Conservation (phyloP, 1,139 yeast genomes). For the Lodderomyces jiufengensis region DNA sequence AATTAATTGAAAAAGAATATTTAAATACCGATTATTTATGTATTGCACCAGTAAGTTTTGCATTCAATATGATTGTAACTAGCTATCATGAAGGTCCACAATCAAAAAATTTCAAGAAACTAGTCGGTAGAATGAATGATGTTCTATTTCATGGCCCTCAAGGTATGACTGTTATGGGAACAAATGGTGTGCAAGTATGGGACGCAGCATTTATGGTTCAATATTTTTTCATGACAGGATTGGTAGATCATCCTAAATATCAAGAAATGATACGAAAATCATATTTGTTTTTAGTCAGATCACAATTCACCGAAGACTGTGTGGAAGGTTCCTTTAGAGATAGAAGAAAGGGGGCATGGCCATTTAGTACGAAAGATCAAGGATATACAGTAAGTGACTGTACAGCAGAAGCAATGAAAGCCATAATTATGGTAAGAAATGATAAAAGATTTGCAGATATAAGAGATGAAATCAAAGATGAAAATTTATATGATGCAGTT, state of each 20-base stretch:
- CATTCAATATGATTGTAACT: slow-evolving; percentile 74
- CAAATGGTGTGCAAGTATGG: slow-evolving; percentile 98
- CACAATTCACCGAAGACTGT: slow-evolving; percentile 83
- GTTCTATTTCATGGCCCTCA: slow-evolving; percentile 80
- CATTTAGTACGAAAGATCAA: slow-evolving; percentile 91
- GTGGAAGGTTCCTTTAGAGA: slow-evolving; percentile 80
- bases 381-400: slow-evolving; percentile 97
- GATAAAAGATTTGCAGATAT: slow-evolving; percentile 47
- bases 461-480: slow-evolving; percentile 14
- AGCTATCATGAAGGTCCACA: slow-evolving; percentile 65
- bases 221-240: slow-evolving; percentile 73
- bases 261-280: slow-evolving; percentile 60
- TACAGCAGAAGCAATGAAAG: slow-evolving; percentile 93
- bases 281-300: slow-evolving; percentile 67
- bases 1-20: slow-evolving; percentile 69
- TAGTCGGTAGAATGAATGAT: slow-evolving; percentile 66
- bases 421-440: slow-evolving; percentile 85
- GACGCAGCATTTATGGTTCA: slow-evolving; percentile 91
- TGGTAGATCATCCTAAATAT: slow-evolving; percentile 68
- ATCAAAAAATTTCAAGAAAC: slow-evolving; percentile 56
- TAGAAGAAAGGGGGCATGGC: slow-evolving; percentile 90
- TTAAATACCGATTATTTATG: slow-evolving; percentile 76
- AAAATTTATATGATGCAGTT: slow-evolving; percentile 59
- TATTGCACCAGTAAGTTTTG: slow-evolving; percentile 93
- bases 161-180: slow-evolving; percentile 94